phyloP scores from a whole-genome alignment of 2,329 filamentous ascomycete genomes.

The Colletotrichum scovillei region DNA sequence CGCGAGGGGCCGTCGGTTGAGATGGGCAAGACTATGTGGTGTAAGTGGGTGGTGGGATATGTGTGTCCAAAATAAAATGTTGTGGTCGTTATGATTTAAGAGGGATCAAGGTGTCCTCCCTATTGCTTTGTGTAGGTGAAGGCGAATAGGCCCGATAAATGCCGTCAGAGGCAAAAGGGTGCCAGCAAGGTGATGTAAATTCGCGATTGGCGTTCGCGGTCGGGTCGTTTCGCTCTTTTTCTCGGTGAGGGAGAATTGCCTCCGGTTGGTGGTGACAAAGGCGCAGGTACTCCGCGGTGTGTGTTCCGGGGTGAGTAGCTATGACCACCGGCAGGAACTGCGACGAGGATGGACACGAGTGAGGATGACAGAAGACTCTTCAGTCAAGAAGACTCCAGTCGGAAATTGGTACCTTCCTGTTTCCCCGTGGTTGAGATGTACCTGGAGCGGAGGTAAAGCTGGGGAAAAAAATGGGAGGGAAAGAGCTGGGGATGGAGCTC shows the following conservation, averaged over 20 bases:
- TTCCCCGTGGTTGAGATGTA: conserved; percentile 11
- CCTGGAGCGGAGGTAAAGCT: background rate
- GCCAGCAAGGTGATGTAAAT: background rate
- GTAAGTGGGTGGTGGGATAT: background rate
- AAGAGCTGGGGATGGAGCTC: conserved; percentile 20
- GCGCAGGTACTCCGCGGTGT: background rate
- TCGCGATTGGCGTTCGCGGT: background rate
- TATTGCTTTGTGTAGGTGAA: background rate
- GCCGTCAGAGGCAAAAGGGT: background rate
- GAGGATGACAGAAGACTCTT: background rate
- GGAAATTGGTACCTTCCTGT: background rate
- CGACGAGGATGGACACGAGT: background rate
- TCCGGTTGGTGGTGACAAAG: background rate
- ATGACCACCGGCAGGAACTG: background rate
- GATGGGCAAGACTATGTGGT: background rate
- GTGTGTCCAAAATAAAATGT: background rate
- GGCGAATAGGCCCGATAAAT: background rate
- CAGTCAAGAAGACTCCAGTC: conserved; percentile 11
- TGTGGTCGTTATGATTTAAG: background rate
- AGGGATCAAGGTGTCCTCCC: background rate
- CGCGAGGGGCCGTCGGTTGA: background rate
- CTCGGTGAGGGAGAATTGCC: conserved; percentile 1
- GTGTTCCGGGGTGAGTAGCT: background rate
- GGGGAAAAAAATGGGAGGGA: conserved; percentile 22
- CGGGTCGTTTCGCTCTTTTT: conserved; percentile 14